A percentile compares a stretch with the other conserved stretches of the same genome.
These are phyloP conservation scores for Vanrija humicola DNA, from an alignment of 1,284 basidiomycete genomes.

Conservation along the genomic window DNA sequence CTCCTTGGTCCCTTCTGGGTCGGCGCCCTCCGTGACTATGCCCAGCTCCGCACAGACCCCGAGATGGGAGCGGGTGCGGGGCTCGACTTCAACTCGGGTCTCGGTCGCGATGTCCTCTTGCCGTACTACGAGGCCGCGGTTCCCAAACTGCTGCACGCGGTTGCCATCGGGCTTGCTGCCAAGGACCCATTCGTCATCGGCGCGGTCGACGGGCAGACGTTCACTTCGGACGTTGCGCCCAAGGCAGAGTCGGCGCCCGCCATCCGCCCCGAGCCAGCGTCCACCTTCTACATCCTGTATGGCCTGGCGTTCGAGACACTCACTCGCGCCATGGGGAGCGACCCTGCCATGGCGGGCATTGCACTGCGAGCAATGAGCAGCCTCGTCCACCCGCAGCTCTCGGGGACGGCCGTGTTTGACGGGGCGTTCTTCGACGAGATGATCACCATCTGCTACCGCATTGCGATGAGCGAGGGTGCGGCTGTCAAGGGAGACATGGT, in stretches of 20 bases:
- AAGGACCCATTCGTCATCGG: constrained; percentile 65
- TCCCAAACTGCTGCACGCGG: constrained; percentile 78
- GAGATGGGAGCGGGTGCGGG: constrained; percentile 68
- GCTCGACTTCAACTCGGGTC: constrained; percentile 73
- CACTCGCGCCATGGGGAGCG: constrained; percentile 62
- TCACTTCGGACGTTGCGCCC: constrained; percentile 17
- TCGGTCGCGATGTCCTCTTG: constrained; percentile 83
- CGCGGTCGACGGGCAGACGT: constrained; percentile 74
- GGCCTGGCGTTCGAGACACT: constrained; percentile 90
- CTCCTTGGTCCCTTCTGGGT: constrained; percentile 83
- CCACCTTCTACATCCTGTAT: constrained; percentile 84
- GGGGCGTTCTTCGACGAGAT: constrained; percentile 84
- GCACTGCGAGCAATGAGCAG: constrained; percentile 74
- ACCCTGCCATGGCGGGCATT: constrained; percentile 51
- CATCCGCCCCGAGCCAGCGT: constrained; percentile 63
- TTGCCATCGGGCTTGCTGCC: constrained; percentile 72
- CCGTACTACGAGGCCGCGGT: constrained; percentile 89
- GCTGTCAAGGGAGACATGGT: constrained; percentile 69
- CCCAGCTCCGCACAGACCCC: constrained; percentile 80
- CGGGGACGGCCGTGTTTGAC: constrained; percentile 75
- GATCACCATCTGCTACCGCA: constrained; percentile 78
- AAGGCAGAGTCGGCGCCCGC: constrained; percentile 25
- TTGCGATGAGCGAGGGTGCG: constrained; percentile 80
- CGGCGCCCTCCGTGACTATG: constrained; percentile 83
- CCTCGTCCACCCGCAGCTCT: constrained; percentile 72